Evolutionary conservation across 2,329 filamentous ascomycete genomes (phyloP).

Genomic region (Huntiella omanensis): DNA sequence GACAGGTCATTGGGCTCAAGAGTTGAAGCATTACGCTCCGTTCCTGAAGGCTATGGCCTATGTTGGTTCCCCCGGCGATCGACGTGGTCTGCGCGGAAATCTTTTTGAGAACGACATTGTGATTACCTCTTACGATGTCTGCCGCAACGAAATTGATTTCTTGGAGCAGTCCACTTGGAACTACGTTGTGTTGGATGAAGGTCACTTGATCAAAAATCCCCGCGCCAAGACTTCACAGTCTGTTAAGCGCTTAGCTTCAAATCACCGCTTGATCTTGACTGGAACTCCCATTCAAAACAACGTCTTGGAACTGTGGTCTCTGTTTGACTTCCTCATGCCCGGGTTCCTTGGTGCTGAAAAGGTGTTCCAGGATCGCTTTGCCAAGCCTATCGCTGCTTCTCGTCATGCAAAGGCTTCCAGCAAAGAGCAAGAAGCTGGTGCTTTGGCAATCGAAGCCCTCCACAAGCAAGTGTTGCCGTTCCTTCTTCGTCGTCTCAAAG

Average conservation of each 20-base stretch:
- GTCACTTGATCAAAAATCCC: constrained; percentile 96
- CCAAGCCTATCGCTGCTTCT: constrained; percentile 85
- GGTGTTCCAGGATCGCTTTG: constrained; percentile 89
- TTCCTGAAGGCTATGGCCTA: constrained; percentile 84
- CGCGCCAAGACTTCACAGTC: constrained; percentile 90
- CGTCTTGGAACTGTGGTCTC: constrained; percentile 86
- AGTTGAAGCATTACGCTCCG: constrained; percentile 86
- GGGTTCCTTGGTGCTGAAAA: constrained; percentile 88
- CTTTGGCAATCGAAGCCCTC: constrained; percentile 88
- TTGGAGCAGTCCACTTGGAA: constrained; percentile 81
- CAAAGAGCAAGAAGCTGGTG: constrained; percentile 93
- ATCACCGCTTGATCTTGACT: constrained; percentile 88
- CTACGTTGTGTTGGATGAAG: constrained; percentile 91
- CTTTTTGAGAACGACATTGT: constrained; percentile 75
- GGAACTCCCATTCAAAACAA: constrained; percentile 98
- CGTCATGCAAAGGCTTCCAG: constrained; percentile 94
- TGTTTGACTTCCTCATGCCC: constrained; percentile 98
- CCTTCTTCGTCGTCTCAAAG: constrained; percentile 85
- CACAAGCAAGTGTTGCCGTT: constrained; percentile 97
- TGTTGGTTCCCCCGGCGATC: constrained; percentile 71
- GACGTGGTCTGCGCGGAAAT: constrained; percentile 47
- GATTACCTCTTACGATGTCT: constrained; percentile 95
- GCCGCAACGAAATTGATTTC: constrained; percentile 81
- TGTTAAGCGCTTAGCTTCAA: constrained; percentile 75
- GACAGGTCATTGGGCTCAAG: constrained; percentile 96